Conservation (phyloP, 176 grass and related monocot genomes). For the Oryza punctata region DNA sequence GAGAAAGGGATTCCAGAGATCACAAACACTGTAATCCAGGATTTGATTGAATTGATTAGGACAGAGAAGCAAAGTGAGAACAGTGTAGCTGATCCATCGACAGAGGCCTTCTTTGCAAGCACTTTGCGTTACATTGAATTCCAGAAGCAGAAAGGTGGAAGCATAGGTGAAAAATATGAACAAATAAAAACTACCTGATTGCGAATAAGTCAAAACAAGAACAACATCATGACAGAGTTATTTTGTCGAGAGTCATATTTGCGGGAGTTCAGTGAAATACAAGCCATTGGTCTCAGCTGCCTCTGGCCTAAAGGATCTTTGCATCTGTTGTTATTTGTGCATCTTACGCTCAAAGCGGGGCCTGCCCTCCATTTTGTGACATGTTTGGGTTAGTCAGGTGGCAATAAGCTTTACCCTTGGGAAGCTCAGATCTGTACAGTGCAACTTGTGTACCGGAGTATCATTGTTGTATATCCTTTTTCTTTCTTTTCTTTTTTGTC, state of each 20-base stretch:
- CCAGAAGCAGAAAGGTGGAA: slow-evolving; percentile 96
- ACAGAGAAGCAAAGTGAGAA: slow-evolving; percentile 86
- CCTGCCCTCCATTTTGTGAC: background rate
- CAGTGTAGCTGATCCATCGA: slow-evolving; percentile 53
- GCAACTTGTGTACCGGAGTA: slow-evolving; percentile 35
- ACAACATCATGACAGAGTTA: background rate
- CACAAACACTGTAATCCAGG: slow-evolving; percentile 82
- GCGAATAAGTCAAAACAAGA: slow-evolving; percentile 13
- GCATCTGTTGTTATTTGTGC: slow-evolving; percentile 41
- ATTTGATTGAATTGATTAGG: slow-evolving; percentile 88
- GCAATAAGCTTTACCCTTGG: slow-evolving; percentile 49
- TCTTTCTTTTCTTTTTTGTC: background rate
- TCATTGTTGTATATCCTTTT: slow-evolving; percentile 53
- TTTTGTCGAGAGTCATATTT: slow-evolving; percentile 41
- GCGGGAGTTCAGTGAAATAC: slow-evolving; percentile 32
- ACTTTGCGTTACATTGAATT: slow-evolving; percentile 89
- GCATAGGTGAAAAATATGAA: slow-evolving; percentile 85
- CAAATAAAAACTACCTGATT: slow-evolving; percentile 75
- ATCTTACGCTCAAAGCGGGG: slow-evolving; percentile 20
- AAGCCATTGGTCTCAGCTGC: slow-evolving; percentile 19
- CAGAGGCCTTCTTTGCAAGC: slow-evolving; percentile 91
- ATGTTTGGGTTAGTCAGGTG: slow-evolving; percentile 36
- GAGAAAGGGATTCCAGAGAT: slow-evolving; percentile 98
- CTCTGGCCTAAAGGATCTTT: slow-evolving; percentile 12
- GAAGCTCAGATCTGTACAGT: slow-evolving; percentile 54